Evolutionary conservation across 106 monocot species (phyloP), one percentile per base, ranked within the genome.

Genomic region (Vanilla planifolia): DNA sequence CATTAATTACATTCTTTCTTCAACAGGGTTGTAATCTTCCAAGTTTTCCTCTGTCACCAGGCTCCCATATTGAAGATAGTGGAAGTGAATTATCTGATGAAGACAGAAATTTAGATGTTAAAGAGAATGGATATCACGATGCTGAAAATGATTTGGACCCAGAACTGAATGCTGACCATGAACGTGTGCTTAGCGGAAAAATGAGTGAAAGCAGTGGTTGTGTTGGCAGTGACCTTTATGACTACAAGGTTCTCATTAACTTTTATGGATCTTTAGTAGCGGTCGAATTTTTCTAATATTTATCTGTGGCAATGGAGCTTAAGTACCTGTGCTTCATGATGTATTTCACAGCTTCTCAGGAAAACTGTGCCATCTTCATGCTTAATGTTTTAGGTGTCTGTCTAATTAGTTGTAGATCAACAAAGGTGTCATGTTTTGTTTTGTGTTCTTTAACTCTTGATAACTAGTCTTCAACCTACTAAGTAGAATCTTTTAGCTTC

Each of bases 121-220:
- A 84, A 51, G 84, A 62, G 43, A 85, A 82, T 77, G 85, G 96
- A 19, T 85, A 72, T 73, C 83, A 79, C 81, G 84, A 86, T 79
- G 77, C 74, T 15, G 85, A 88, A 68, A 85, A 87, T 63, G 80
- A 80, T 69, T 62, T 64, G 25, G 79, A 92, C 73, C 74, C 45
- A 45, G 88, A 81, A 73, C 52, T 74, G 33, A 73, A 75, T 50
- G 80, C 78, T 67, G 96, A 89, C 71, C 63, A 62, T 50, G 85
- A 96, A 51, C 83, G 85, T 27, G 65, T 88, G 34, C 77, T 87
- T 24, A 98, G 96, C 71, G 96, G 96, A 71, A 98, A 98, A 73
- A 68, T 98, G 28, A 91, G 96, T 65, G 96, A 98, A 72, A 98
- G 91, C 84, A 98, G 96, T 66, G 91, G 96, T 63, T 88, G 88